These are phyloP conservation scores for Beauveria brongniartii DNA, from an alignment of 2,329 filamentous ascomycete species.

Conservation along the genomic window DNA sequence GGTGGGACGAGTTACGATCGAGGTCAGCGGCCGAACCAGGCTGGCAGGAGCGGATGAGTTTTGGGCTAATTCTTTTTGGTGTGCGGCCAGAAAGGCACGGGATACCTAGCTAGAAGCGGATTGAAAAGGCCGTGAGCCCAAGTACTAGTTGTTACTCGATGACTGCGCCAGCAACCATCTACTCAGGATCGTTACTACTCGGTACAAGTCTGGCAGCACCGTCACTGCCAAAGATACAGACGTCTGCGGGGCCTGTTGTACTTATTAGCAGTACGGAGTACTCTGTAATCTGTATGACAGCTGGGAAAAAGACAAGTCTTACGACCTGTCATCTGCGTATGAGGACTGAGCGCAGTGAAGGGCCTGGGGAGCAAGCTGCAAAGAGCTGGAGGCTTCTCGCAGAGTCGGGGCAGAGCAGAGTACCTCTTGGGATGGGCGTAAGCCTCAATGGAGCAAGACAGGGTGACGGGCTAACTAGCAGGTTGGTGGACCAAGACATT, in stretches of 20 bases:
- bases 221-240: neutral
- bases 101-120: neutral
- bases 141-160: too few relatives aligned
- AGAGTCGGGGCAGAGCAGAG: neutral
- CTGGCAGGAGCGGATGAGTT: neutral
- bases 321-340: constrained; percentile 11
- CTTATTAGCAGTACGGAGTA: neutral
- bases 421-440: neutral
- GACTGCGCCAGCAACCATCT: neutral
- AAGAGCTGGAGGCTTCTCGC: neutral
- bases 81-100: neutral
- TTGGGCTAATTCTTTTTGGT: neutral
- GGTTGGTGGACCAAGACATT: constrained; percentile 6
- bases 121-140: neutral
- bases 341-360: constrained; percentile 6
- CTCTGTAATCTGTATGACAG: neutral
- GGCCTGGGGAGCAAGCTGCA: neutral
- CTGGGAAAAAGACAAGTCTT: neutral
- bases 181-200: too few relatives aligned
- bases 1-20: constrained; percentile 10
- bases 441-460: constrained; percentile 2
- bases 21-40: constrained; percentile 1
- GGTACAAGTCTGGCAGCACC: neutral
- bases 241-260: neutral
- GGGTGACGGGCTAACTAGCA: neutral